phyloP scores from a whole-genome alignment of 2,329 filamentous ascomycete genomes.

The Pseudogymnoascus sp. region DNA sequence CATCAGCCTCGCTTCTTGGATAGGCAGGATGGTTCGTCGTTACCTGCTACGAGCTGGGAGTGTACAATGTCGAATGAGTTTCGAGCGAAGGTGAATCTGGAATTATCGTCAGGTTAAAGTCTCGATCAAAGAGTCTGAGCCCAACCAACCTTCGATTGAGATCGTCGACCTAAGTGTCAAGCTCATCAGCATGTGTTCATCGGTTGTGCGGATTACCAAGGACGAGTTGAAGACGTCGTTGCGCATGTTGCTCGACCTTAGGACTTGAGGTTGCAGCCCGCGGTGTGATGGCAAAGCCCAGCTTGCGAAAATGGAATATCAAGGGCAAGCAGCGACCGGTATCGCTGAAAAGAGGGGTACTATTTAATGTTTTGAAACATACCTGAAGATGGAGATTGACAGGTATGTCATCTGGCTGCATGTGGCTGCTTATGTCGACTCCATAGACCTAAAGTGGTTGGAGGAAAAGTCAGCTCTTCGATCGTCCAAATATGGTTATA shows the following conservation, averaged over 20 bases:
- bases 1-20: not conserved
- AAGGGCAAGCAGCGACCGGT: not conserved
- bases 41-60: slow-evolving; percentile 57
- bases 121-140: not conserved
- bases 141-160: slow-evolving; percentile 51
- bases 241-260: not conserved
- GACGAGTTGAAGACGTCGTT: not conserved
- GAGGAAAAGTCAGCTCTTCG: not conserved
- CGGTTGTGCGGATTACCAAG: slow-evolving; percentile 8
- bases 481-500: not conserved
- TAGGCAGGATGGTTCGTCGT: slow-evolving; percentile 11
- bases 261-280: not conserved
- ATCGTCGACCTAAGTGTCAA: slow-evolving; percentile 50
- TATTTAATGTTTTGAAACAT: slow-evolving; percentile 19
- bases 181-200: slow-evolving; percentile 6
- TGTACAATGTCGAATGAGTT: slow-evolving; percentile 78
- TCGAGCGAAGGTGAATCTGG: slow-evolving; percentile 56
- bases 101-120: not conserved
- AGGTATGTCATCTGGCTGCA: slow-evolving; percentile 55
- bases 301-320: not conserved
- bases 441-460: slow-evolving; percentile 50
- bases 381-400: slow-evolving; percentile 61
- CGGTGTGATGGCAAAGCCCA: not conserved
- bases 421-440: slow-evolving; percentile 63
- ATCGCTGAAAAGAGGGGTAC: slow-evolving; percentile 1